A percentile compares a stretch with the other conserved stretches of the same genome.
phyloP scores from a whole-genome alignment of 345 rosid genomes.

The Aquilaria sinensis region DNA sequence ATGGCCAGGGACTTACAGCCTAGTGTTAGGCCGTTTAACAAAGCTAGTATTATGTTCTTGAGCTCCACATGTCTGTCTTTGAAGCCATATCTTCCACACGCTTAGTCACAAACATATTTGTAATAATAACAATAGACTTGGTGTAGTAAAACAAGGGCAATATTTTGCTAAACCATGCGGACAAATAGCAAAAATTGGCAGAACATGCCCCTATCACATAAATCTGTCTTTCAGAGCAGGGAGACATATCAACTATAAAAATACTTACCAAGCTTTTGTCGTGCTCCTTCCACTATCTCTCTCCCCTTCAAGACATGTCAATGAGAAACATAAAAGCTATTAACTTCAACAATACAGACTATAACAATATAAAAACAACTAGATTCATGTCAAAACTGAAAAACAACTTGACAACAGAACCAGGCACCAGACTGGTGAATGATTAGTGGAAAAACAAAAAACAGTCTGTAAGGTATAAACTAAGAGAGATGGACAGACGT shows the following conservation, averaged over 20 bases:
- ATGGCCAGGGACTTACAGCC: not conserved
- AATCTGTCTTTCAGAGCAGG: not conserved
- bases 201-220: not conserved
- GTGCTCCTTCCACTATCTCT: constrained; percentile 12
- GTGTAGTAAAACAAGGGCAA: not conserved
- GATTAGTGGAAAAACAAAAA: not conserved
- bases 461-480: not conserved
- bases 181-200: constrained; percentile 4
- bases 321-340: constrained; percentile 8
- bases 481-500: constrained; percentile 1
- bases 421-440: not conserved
- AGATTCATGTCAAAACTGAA: not conserved
- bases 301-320: constrained; percentile 23
- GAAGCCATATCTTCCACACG: too few relatives aligned
- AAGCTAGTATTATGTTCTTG: not conserved
- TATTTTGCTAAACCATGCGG: not conserved
- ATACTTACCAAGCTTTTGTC: constrained; percentile 26
- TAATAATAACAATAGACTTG: not conserved
- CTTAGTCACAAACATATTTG: not conserved
- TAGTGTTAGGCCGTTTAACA: not conserved
- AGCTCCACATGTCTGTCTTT: not conserved
- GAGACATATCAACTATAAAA: not conserved
- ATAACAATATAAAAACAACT: not conserved
- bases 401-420: not conserved
- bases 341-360: constrained; percentile 3